These are phyloP conservation scores for Cicer chorassanicum DNA, from an alignment of 306 rosid genomes.

Conservation along the genomic window DNA sequence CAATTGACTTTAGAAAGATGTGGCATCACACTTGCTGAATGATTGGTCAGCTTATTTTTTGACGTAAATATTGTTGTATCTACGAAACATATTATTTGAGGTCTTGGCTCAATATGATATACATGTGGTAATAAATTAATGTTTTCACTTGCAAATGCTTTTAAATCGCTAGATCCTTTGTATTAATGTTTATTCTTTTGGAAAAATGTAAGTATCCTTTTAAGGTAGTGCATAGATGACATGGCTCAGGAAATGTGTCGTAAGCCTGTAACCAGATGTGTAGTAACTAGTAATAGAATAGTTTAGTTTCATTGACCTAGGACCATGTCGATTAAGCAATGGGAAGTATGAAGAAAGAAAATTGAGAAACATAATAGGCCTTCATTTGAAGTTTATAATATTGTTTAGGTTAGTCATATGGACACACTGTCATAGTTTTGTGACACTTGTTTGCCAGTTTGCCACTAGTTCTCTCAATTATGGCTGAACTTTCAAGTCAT, in stretches of 20 bases:
- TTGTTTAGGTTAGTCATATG: conserved; percentile 38
- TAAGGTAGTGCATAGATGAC: conserved; percentile 16
- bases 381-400: conserved; percentile 5
- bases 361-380: conserved; percentile 23
- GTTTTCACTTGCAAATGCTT: not conserved
- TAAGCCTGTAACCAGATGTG: conserved; percentile 22
- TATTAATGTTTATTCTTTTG: conserved; percentile 35
- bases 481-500: conserved; percentile 37
- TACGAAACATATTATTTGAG: conserved; percentile 22
- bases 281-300: conserved; percentile 23
- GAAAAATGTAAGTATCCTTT: conserved; percentile 24
- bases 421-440: conserved; percentile 2
- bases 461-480: conserved; percentile 31
- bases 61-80: not conserved
- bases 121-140: conserved; percentile 11
- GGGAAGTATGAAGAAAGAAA: conserved; percentile 34
- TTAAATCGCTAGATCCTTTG: conserved; percentile 8
- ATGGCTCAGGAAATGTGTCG: conserved; percentile 18
- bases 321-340: conserved; percentile 18
- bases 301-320: conserved; percentile 39
- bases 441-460: conserved; percentile 29
- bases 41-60: conserved; percentile 22
- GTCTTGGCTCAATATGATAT: conserved; percentile 2
- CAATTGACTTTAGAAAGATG: conserved; percentile 1
- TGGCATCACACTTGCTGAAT: conserved; percentile 35